These are phyloP conservation scores for Coniochaeta sp. DNA, from an alignment of 2,329 filamentous ascomycete species.

Conservation along the genomic window DNA sequence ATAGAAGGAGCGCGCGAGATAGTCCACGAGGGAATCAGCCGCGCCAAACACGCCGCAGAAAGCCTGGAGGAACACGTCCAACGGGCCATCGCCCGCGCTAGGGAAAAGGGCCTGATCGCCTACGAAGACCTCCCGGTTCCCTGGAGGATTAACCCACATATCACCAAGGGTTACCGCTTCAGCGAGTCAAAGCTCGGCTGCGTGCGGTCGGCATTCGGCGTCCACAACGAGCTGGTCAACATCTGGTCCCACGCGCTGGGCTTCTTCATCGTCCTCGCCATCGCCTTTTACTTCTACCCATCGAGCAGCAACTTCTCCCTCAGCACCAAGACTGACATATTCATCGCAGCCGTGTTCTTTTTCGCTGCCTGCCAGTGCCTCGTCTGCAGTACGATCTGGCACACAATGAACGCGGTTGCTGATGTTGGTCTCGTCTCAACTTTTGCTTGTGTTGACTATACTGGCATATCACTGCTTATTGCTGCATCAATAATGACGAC, in stretches of 20 bases:
- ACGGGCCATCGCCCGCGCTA: constrained; percentile 65
- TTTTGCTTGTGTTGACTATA: constrained; percentile 98
- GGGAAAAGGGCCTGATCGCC: constrained; percentile 73
- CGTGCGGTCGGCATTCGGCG: constrained; percentile 70
- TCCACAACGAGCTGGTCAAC: constrained; percentile 93
- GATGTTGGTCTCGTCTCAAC: constrained; percentile 84
- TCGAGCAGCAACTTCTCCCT: constrained; percentile 77
- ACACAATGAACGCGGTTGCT: constrained; percentile 97
- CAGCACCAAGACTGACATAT: constrained; percentile 80
- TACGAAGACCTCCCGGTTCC: constrained; percentile 89
- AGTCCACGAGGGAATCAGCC: constrained; percentile 73
- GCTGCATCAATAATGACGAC: constrained; percentile 96
- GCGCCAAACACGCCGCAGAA: constrained; percentile 75
- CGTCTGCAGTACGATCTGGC: constrained; percentile 93
- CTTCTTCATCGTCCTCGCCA: constrained; percentile 75
- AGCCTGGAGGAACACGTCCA: constrained; percentile 80
- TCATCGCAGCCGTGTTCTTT: constrained; percentile 92
- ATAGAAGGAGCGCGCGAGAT: constrained; percentile 68
- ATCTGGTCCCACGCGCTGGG: constrained; percentile 96
- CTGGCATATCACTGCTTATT: constrained; percentile 90
- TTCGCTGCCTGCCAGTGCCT: constrained; percentile 92
- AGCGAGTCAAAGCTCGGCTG: constrained; percentile 86
- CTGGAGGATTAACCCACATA: constrained; percentile 94
- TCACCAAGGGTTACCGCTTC: constrained; percentile 87
- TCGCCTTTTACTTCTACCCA: constrained; percentile 96